Evolutionary conservation across 225 moss, liverwort and hornwort genomes (phyloP).

Genomic region (Straminergon stramineum): DNA sequence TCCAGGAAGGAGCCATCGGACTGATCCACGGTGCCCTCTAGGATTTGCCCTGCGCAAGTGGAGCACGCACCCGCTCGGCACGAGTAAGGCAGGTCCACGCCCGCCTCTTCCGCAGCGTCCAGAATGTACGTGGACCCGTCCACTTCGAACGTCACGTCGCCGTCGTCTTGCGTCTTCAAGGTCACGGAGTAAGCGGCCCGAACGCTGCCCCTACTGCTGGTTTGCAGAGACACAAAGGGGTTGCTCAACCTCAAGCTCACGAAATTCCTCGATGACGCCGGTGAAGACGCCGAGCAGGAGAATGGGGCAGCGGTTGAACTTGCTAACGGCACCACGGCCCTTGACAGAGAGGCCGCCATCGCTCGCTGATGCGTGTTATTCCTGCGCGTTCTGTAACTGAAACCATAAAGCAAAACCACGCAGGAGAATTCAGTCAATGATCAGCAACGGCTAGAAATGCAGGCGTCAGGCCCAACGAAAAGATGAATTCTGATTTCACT

Average conservation of each 20-base stretch:
- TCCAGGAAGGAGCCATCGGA: conserved; percentile 41
- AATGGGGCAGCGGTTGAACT: not conserved
- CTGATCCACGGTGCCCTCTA: conserved; percentile 34
- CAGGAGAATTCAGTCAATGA: not conserved
- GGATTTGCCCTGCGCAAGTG: conserved; percentile 31
- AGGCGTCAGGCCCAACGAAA: not conserved
- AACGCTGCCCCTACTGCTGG: conserved; percentile 25
- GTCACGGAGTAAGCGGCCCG: conserved; percentile 28
- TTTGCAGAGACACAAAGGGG: conserved; percentile 1
- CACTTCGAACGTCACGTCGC: conserved; percentile 21
- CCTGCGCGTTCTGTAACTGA: not conserved
- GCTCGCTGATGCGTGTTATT: not conserved
- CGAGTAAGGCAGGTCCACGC: conserved; percentile 42
- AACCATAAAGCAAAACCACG: not conserved
- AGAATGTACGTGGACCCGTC: conserved; percentile 26
- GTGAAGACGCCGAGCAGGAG: not conserved
- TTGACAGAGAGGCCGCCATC: conserved; percentile 33
- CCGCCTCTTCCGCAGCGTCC: conserved; percentile 40
- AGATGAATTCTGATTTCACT: not conserved
- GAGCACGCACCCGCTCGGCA: conserved; percentile 51
- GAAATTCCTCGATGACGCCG: conserved; percentile 1
- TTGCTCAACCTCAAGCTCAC: conserved; percentile 12
- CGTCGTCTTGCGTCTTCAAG: conserved; percentile 11
- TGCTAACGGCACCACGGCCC: not conserved
- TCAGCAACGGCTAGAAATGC: not conserved